Evolutionary conservation across 768 basidiomycete species (phyloP).

Genomic region (Dendrothele bispora): DNA sequence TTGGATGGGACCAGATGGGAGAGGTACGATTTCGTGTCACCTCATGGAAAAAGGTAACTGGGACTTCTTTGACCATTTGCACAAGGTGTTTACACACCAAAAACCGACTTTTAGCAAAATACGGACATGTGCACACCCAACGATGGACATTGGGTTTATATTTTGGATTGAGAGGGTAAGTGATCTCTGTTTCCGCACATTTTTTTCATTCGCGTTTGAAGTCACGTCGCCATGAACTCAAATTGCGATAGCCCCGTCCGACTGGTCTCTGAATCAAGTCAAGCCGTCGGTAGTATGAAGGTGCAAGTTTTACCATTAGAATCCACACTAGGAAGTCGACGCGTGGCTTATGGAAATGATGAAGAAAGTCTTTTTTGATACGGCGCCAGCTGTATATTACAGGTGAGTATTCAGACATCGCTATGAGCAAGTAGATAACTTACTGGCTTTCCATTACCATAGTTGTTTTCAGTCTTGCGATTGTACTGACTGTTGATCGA

Average conservation of each 20-base stretch:
- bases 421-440: conserved; percentile 10
- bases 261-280: conserved; percentile 16
- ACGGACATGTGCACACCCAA: conserved; percentile 24
- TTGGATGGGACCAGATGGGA: not conserved
- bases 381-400: conserved; percentile 35
- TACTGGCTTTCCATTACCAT: conserved; percentile 31
- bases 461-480: conserved; percentile 26
- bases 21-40: not conserved
- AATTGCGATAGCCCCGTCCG: conserved; percentile 20
- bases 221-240: conserved; percentile 21
- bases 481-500: conserved; percentile 10
- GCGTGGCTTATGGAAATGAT: conserved; percentile 30
- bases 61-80: conserved; percentile 18
- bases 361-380: conserved; percentile 33
- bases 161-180: conserved; percentile 21
- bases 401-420: no score
- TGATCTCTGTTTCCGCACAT: conserved; percentile 17
- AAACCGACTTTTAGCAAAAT: conserved; percentile 21
- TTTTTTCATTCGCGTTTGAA: conserved; percentile 23
- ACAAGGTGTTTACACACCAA: conserved; percentile 29
- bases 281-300: conserved; percentile 25
- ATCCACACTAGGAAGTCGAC: conserved; percentile 34
- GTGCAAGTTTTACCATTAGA: conserved; percentile 28
- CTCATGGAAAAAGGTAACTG: not conserved
- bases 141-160: conserved; percentile 20